Evolutionary conservation across 495 filamentous ascomycete species (phyloP).

Genomic region (Tetracladium setigerum): DNA sequence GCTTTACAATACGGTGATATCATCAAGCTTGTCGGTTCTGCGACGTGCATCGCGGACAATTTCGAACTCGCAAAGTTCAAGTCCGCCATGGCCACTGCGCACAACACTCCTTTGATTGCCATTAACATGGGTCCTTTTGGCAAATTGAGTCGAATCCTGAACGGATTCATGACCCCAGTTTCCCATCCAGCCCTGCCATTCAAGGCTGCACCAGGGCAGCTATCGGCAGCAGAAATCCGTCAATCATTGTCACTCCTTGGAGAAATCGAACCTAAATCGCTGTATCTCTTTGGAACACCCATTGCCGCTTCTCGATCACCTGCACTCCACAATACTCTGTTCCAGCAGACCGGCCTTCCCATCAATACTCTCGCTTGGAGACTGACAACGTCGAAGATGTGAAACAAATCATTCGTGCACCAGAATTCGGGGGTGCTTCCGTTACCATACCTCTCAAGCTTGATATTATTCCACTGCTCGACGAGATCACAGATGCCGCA

Average conservation of each 20-base stretch:
- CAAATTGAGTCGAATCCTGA: conserved; percentile 83
- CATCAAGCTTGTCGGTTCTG: conserved; percentile 89
- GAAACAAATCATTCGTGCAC: conserved; percentile 55
- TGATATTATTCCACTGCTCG: conserved; percentile 74
- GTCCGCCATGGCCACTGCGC: conserved; percentile 58
- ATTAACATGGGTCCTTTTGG: conserved; percentile 92
- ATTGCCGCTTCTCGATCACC: conserved; percentile 76
- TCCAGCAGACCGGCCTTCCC: conserved; percentile 69
- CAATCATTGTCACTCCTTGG: conserved; percentile 70
- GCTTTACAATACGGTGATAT: conserved; percentile 82
- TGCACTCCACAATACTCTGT: conserved; percentile 82
- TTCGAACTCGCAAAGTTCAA: conserved; percentile 78
- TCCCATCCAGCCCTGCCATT: conserved; percentile 82
- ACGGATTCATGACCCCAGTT: conserved; percentile 91
- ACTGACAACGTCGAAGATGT: conserved; percentile 61
- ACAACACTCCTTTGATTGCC: conserved; percentile 77
- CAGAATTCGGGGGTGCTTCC: conserved; percentile 83
- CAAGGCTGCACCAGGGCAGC: conserved; percentile 91
- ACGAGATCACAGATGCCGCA: conserved; percentile 72
- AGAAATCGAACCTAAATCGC: conserved; percentile 66
- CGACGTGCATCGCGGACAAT: conserved; percentile 74
- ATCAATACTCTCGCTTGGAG: conserved; percentile 76
- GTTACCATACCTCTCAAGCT: conserved; percentile 95
- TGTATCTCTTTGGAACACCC: conserved; percentile 83
- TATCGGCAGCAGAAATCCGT: conserved; percentile 86